These are phyloP conservation scores for Vitis rotundifolia DNA, from an alignment of 164 flowering plant species.

Conservation along the genomic window DNA sequence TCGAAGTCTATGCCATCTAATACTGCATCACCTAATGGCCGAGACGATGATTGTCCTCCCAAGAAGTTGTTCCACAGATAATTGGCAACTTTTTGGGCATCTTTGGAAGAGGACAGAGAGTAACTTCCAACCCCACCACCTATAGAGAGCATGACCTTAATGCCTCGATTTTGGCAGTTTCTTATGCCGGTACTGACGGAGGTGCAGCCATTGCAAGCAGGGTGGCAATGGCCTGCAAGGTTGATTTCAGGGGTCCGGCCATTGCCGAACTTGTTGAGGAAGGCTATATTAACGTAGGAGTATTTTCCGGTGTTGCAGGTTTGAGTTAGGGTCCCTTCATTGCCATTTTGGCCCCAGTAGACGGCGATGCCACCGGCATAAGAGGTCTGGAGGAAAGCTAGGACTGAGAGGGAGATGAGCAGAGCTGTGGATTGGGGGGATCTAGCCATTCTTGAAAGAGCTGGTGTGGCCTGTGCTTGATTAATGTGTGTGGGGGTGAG, in stretches of 20 bases:
- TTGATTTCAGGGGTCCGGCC: slow-evolving; percentile 42
- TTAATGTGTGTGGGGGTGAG: too few relatives aligned
- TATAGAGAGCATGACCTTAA: slow-evolving; percentile 50
- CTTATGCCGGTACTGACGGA: slow-evolving; percentile 16
- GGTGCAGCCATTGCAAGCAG: slow-evolving; percentile 32
- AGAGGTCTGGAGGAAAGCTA: slow-evolving; percentile 4
- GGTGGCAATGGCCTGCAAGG: slow-evolving; percentile 58
- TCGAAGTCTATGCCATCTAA: slow-evolving; percentile 55
- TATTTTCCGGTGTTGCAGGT: slow-evolving; percentile 44
- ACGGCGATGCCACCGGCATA: slow-evolving; percentile 36
- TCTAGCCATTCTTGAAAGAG: too few relatives aligned
- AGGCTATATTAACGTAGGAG: slow-evolving; percentile 37
- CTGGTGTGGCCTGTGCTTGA: too few relatives aligned
- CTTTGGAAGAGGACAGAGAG: slow-evolving; percentile 37
- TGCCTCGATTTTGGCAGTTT: slow-evolving; percentile 35
- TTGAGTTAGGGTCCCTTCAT: slow-evolving; percentile 37
- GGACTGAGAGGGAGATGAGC: slow-evolving; percentile 10
- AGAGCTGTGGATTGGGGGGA: neutral
- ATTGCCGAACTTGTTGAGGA: slow-evolving; percentile 40
- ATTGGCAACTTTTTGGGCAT: slow-evolving; percentile 39
- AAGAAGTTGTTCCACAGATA: slow-evolving; percentile 53
- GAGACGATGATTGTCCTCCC: slow-evolving; percentile 34
- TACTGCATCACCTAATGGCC: slow-evolving; percentile 47
- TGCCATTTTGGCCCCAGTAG: slow-evolving; percentile 57
- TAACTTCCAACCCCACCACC: slow-evolving; percentile 55